Base-by-base conservation (phyloP, 2,329 filamentous ascomycete genomes). In the Ceratocystis alfenasii region DNA sequence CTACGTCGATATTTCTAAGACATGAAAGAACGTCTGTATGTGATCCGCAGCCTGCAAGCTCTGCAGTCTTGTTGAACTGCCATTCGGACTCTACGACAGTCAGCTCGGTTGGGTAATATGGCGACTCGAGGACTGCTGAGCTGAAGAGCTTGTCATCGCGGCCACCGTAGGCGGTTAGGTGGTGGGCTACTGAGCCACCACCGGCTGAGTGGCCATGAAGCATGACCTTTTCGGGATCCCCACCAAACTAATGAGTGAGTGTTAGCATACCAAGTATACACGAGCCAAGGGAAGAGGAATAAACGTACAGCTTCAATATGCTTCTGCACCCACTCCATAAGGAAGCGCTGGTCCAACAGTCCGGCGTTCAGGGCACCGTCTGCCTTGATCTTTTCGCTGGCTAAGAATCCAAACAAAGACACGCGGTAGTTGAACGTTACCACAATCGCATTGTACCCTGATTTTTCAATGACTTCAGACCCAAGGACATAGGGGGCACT, bases 31-130 rank as follows among this genome's bases (percentile, higher is more conserved):
- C 71, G 44, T 75, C 70, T 0, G 70, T 62, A 1, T 68, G 70
- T n/a, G 67, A 67, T 22, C 68, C 66, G 66, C 79, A 81, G 7
- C 74, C 74, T 0, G 74, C 73, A 44, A 74, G 72, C 17, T 70
- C 68, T 4, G 75, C 68, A 12, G 77, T 70, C 15, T 74, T 70
- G 66, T 78, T 73, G 68, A 78, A 81, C 70, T 81, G 79, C 69
- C 76, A 81, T 70, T 80, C 78, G 2, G 80, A 73, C 50, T 81
- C 77, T 0, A 70, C 63, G 0, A 79, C 74, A 5, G 71, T 72
- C 0, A 78, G 78, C 67, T 81, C 79, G 0, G 77, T 74, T 5
- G 80, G 80, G 69, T 80, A 78, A 72, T 82, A 83, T 5, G 78
- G 71, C 12, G 78, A 79, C 70, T 82, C 77, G 25, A 75, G 72